These are phyloP conservation scores for Chalara sp. DNA, from an alignment of 2,329 filamentous ascomycete species.

Conservation along the genomic window DNA sequence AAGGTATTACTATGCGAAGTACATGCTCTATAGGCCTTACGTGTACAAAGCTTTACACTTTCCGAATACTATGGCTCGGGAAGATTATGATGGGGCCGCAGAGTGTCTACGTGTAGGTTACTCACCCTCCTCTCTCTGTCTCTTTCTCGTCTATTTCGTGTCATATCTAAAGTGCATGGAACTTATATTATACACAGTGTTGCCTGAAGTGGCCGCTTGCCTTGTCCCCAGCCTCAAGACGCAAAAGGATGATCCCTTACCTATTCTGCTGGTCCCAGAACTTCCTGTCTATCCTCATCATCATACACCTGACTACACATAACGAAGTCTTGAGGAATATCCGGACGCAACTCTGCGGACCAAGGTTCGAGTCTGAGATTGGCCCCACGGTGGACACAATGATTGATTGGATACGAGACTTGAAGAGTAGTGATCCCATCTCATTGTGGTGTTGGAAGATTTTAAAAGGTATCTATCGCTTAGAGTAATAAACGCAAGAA, in stretches of 20 bases:
- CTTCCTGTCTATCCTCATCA: slow-evolving; percentile 49
- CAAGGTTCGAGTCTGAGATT: slow-evolving; percentile 44
- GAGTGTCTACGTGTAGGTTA: slow-evolving; percentile 40
- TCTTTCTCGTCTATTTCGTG: not conserved
- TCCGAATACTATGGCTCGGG: slow-evolving; percentile 43
- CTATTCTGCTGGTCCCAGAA: slow-evolving; percentile 58
- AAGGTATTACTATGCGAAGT: slow-evolving; percentile 52
- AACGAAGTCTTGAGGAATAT: slow-evolving; percentile 44
- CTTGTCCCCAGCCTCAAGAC: slow-evolving; percentile 47
- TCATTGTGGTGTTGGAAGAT: slow-evolving; percentile 40
- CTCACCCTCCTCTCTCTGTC: not conserved
- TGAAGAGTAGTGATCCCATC: slow-evolving; percentile 46
- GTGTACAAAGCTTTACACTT: slow-evolving; percentile 54
- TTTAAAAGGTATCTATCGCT: slow-evolving; percentile 20
- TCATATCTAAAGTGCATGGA: not conserved
- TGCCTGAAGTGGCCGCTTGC: slow-evolving; percentile 54
- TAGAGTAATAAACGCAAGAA: slow-evolving; percentile 3
- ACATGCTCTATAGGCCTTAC: slow-evolving; percentile 50
- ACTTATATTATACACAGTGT: slow-evolving; percentile 27
- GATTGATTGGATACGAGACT: slow-evolving; percentile 53
- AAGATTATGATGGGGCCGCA: slow-evolving; percentile 48
- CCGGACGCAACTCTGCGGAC: slow-evolving; percentile 39
- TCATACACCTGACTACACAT: slow-evolving; percentile 47
- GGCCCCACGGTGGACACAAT: slow-evolving; percentile 43
- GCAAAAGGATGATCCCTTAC: slow-evolving; percentile 52